Evolutionary conservation across 2,329 filamentous ascomycete genomes (phyloP), one percentile per base, ranked within the genome.

Genomic region (Drechslerella coelobrocha): DNA sequence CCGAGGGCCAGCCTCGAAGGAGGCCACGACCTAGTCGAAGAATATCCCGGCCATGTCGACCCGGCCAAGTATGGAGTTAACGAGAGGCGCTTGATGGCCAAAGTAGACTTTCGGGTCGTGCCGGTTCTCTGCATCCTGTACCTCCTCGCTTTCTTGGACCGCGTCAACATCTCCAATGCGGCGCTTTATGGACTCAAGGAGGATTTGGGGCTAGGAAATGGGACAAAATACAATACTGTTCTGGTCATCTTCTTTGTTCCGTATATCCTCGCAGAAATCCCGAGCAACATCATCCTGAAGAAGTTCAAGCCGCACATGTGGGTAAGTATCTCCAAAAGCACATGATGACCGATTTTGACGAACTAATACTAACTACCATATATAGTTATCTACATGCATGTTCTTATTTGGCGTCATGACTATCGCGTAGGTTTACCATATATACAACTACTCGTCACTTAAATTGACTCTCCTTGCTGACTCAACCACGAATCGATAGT

Each of bases 191-290:
- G 84, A 41, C 81, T 93, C 12, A 81, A 82, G 24, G 76, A 82
- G 9, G 89, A 92, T 73, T 81, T 93, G 3, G 72, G 81, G 2
- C 83, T 92, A 26, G 73, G 74, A 0, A 80, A 83, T 23, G 81
- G 81, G 45, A 79, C 80, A 3, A 81, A 89, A 76, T 92, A 89
- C 79, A 92, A 91, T 78, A 89, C 87, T 12, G 88, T 88, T 0
- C 81, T 92, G 71, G 89, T 88, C 62, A 90, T 92, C 76, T 92
- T 93, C 81, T 93, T 92, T 79, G 84, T 92, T 0, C 89, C 90
- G 0, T 93, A 92, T 77, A 82, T 90, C 74, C 75, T 89, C 23
- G 78, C 77, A 34, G 87, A 90, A 80, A 89, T 92, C 61, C 88
- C 88, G 0, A 88, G 86, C 73, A 90, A 90, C 76, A 84, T 92